These are phyloP conservation scores for Lepiota subincarnata DNA, from an alignment of 768 basidiomycete species.

Conservation along the genomic window DNA sequence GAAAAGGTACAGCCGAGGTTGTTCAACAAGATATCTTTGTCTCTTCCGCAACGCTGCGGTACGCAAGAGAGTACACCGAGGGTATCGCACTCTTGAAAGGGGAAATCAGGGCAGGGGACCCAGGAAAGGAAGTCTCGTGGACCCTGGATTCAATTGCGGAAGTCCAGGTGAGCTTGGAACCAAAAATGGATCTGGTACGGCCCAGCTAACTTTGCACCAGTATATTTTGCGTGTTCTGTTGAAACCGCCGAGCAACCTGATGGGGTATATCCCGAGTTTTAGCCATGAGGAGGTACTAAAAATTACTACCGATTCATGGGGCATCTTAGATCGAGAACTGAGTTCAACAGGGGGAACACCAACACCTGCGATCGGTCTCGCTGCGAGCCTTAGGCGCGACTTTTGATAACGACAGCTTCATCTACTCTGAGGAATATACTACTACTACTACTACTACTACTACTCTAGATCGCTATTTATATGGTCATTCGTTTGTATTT, in stretches of 20 bases:
- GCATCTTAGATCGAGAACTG: slow-evolving; percentile 32
- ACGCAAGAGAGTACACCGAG: slow-evolving; percentile 29
- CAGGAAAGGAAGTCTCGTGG: slow-evolving; percentile 36
- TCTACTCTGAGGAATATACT: too few relatives aligned
- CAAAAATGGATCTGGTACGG: not conserved
- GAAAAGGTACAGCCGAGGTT: slow-evolving; percentile 19
- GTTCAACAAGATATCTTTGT: slow-evolving; percentile 25
- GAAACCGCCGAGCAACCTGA: slow-evolving; percentile 24
- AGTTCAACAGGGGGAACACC: slow-evolving; percentile 32
- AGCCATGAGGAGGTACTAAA: slow-evolving; percentile 31
- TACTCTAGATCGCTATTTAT: too few relatives aligned
- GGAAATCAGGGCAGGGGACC: slow-evolving; percentile 31
- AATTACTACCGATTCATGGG: slow-evolving; percentile 37
- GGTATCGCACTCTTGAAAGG: slow-evolving; percentile 30
- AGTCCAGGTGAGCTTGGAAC: slow-evolving; percentile 21
- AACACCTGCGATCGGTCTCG: slow-evolving; percentile 37
- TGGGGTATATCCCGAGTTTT: slow-evolving; percentile 31
- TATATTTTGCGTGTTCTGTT: slow-evolving; percentile 34
- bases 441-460: too few relatives aligned
- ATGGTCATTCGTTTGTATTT: slow-evolving; percentile 5
- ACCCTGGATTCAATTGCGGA: slow-evolving; percentile 25
- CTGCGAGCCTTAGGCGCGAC: slow-evolving; percentile 15
- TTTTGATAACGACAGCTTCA: not conserved
- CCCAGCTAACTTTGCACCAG: slow-evolving; percentile 18
- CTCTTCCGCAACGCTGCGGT: slow-evolving; percentile 19